These are phyloP conservation scores for Funneliformis caledonium DNA, from an alignment of 371 early-diverging fungal genomes.

Conservation along the genomic window DNA sequence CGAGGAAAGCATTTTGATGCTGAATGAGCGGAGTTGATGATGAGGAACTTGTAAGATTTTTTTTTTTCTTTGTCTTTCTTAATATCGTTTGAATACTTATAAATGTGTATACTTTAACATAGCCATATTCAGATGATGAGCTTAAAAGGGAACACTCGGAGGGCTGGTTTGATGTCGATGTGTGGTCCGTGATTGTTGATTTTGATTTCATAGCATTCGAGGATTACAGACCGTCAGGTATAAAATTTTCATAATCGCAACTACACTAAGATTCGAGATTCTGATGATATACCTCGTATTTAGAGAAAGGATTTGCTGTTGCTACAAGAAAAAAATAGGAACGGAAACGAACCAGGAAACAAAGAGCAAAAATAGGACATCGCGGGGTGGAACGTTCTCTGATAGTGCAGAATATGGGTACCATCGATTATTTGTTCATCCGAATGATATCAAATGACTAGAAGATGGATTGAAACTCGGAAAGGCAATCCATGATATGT, in stretches of 20 bases:
- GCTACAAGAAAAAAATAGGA: slow-evolving; percentile 25
- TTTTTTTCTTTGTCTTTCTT: not conserved
- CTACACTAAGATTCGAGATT: not conserved
- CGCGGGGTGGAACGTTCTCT: too few species aligned
- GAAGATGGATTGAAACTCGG: too few species aligned
- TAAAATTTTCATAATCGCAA: not conserved
- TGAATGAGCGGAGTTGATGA: slow-evolving; percentile 18
- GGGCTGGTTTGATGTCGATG: slow-evolving; percentile 4
- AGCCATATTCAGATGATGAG: slow-evolving; percentile 15
- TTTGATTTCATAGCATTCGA: not conserved
- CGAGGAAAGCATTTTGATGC: slow-evolving; percentile 8
- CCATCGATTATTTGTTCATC: too few species aligned
- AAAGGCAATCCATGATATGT: too few species aligned
- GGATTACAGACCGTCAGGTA: slow-evolving; percentile 18
- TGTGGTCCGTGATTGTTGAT: slow-evolving; percentile 28
- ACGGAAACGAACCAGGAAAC: too few species aligned
- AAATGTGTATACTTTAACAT: too few species aligned
- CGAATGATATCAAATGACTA: too few species aligned
- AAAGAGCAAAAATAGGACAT: too few species aligned
- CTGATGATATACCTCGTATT: not conserved
- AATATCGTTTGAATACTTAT: too few species aligned
- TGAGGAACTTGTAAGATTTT: slow-evolving; percentile 32
- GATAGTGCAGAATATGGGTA: too few species aligned
- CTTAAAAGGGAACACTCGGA: not conserved
- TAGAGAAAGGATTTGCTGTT: slow-evolving; percentile 28